Conservation (phyloP, 306 rosid species). For the Dryas alaskensis region DNA sequence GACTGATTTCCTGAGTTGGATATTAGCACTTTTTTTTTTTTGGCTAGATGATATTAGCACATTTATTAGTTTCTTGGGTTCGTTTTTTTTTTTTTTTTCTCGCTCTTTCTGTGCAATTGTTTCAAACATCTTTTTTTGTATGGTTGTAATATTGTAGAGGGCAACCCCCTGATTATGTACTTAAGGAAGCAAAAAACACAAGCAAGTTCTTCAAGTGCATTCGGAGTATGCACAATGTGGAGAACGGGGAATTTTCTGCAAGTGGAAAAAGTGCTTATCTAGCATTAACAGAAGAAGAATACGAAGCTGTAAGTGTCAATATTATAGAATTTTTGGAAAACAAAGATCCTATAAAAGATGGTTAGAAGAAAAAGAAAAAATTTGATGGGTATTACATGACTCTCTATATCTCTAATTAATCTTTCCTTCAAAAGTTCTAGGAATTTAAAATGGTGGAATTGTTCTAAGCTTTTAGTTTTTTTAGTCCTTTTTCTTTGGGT, state of each 20-base stretch:
- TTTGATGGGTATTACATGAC: background rate
- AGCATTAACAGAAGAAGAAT: conserved; percentile 87
- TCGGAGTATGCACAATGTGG: conserved; percentile 63
- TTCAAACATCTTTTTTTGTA: conserved; percentile 16
- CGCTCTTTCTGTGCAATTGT: background rate
- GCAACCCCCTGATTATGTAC: conserved; percentile 92
- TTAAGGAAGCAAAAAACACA: conserved; percentile 93
- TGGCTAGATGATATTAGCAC: background rate
- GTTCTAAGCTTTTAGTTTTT: conserved; percentile 7
- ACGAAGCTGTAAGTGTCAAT: conserved; percentile 78
- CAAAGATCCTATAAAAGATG: background rate
- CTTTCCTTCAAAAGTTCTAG: conserved; percentile 5
- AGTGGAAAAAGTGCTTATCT: conserved; percentile 63
- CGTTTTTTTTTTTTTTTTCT: background rate
- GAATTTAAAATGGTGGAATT: background rate
- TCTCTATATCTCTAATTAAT: background rate
- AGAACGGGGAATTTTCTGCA: conserved; percentile 51
- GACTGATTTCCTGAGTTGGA: background rate
- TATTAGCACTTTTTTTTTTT: background rate
- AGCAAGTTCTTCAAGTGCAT: conserved; percentile 84
- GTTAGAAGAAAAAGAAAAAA: background rate
- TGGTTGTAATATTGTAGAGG: conserved; percentile 56
- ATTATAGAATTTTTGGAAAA: conserved; percentile 10
- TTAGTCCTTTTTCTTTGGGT: background rate
- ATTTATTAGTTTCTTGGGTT: background rate